Percentiles rank a stretch among this genome's conserved stretches.
phyloP scores from a whole-genome alignment of 768 basidiomycete species.

The Neoboletus subvelutipes region DNA sequence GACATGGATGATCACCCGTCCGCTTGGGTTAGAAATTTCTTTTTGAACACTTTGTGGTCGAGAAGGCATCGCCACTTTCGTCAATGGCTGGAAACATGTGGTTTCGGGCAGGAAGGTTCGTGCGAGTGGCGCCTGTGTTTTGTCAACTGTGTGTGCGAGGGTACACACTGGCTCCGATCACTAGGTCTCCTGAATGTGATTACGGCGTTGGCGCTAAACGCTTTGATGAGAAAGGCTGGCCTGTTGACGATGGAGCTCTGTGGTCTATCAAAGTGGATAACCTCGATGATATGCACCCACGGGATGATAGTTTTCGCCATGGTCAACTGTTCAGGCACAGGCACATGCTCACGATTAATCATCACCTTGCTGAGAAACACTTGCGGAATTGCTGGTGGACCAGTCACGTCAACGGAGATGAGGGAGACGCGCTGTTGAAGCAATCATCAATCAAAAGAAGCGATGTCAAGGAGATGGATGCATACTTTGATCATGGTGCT shows the following conservation, averaged over 20 bases:
- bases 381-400: background rate
- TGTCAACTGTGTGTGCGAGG: background rate
- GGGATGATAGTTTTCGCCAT: background rate
- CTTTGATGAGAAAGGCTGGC: constrained; percentile 4
- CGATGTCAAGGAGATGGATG: constrained; percentile 6
- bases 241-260: constrained; percentile 1
- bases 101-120: constrained; percentile 16
- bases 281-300: background rate
- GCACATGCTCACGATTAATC: background rate
- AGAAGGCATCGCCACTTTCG: constrained; percentile 14
- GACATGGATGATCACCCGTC: constrained; percentile 1
- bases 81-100: constrained; percentile 25
- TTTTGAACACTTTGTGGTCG: constrained; percentile 10
- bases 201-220: constrained; percentile 12
- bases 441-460: constrained; percentile 19
- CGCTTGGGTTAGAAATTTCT: background rate
- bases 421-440: constrained; percentile 10
- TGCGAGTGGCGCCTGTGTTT: constrained; percentile 19
- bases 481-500: constrained; percentile 12
- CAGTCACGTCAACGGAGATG: constrained; percentile 23
- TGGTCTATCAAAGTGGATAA: background rate
- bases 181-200: constrained; percentile 3
- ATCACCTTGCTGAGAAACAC: background rate
- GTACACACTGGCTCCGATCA: constrained; percentile 4
- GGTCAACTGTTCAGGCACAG: background rate